Evolutionary conservation across 768 basidiomycete genomes (phyloP), one percentile per base, ranked within the genome.

Genomic region (Lentinula aciculospora): DNA sequence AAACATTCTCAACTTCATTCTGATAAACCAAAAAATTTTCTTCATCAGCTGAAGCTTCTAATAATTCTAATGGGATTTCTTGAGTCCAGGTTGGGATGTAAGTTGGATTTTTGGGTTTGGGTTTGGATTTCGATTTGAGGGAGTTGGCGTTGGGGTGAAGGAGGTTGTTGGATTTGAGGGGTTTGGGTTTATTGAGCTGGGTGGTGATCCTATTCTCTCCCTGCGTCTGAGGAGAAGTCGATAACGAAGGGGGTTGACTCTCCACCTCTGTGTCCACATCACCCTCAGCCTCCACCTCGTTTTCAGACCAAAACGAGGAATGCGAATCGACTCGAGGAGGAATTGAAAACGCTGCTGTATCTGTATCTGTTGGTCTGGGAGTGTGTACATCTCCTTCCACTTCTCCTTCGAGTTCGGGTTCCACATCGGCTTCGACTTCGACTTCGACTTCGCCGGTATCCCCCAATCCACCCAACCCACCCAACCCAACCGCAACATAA

Each of bases 41-140:
- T 69, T 97, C 95, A 67, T 92, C 86, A 45, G 77, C 79, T 12
- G 92, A 91, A 27, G 94, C 94, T 46, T 84, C 80, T 37, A 87
- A 73, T 21, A 98, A 83, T 62, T 86, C 89, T 2, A 78, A 71
- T 1, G 96, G 96, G 53, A 96, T 85, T 27, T 82, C 79, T 51
- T 72, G 76, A 9, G 94, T 94, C 95, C 96, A 98, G 60, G 17
- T 25, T 4, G 13, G 25, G 19, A 6, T n/a, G 42, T 28, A 28
- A 3, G 19, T 9, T n/a, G 15, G 7, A 13, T 10, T 29, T 55
- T 42, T 40, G n/a, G n/a, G n/a, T n/a, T n/a, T n/a, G n/a, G n/a
- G n/a, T n/a, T n/a, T n/a, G n/a, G n/a, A n/a, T n/a, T n/a, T n/a
- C n/a, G n/a, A n/a, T n/a, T n/a, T n/a, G n/a, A n/a, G n/a, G n/a